Evolutionary conservation across 371 early-diverging fungal genomes (phyloP).

Genomic region (Mucor irregularis): DNA sequence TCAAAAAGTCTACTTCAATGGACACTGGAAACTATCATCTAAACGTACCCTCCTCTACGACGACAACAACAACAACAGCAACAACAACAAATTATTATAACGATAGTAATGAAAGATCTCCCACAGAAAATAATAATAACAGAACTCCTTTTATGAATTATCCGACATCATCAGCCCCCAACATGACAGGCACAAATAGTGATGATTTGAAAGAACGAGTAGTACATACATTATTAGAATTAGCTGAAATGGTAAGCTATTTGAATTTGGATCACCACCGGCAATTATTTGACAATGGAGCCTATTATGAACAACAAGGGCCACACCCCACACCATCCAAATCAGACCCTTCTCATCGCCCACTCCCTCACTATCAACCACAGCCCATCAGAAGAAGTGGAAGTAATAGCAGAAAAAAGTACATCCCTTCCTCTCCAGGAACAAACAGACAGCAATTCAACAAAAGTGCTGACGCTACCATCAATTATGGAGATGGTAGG

Average conservation of each 20-base stretch:
- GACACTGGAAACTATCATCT: too few relatives aligned
- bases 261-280: not conserved
- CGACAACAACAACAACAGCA: not conserved
- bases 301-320: not conserved
- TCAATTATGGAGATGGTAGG: not conserved
- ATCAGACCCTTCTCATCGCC: slow-evolving; percentile 3
- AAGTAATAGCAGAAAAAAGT: not conserved
- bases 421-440: not conserved
- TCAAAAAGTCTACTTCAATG: too few relatives aligned
- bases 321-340: slow-evolving; percentile 4
- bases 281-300: not conserved
- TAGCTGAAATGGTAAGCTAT: slow-evolving; percentile 19
- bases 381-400: not conserved
- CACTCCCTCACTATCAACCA: not conserved
- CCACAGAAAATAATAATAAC: too few relatives aligned
- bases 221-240: slow-evolving; percentile 14
- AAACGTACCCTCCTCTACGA: not conserved
- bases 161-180: too few relatives aligned
- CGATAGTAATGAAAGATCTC: too few relatives aligned
- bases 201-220: slow-evolving; percentile 17
- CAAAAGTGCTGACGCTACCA: not conserved
- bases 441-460: not conserved
- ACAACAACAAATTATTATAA: not conserved
- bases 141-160: too few relatives aligned
- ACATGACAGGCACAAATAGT: not conserved